Conservation (phyloP, 177 flowering plant genomes). For the Vitis hybrid region DNA sequence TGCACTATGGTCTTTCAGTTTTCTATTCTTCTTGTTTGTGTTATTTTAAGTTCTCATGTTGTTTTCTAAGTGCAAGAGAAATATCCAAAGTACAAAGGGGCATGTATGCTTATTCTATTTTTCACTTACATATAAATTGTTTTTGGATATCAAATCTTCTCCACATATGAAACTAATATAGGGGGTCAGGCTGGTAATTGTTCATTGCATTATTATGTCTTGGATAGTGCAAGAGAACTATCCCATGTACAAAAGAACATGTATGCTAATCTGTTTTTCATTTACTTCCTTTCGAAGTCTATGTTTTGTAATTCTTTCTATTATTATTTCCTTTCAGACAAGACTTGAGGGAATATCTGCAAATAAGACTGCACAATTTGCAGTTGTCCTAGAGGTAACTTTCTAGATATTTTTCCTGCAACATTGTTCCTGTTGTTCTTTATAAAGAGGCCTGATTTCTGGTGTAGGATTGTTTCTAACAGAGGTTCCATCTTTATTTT, state of each 20-base stretch:
- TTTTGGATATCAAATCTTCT: no score
- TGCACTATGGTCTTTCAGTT: no score
- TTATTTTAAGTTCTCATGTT: no score
- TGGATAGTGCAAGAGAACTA: background rate
- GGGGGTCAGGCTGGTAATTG: no score
- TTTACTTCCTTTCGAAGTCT: background rate
- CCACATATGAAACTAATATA: no score
- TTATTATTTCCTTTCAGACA: slow-evolving; percentile 42
- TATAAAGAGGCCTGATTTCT: background rate
- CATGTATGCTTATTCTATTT: no score
- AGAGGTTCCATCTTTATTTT: background rate
- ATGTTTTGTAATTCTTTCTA: background rate
- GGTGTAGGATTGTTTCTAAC: background rate
- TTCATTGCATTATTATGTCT: no score
- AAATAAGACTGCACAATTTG: slow-evolving; percentile 68
- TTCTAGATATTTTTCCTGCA: background rate
- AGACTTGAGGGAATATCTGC: slow-evolving; percentile 84
- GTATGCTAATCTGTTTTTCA: background rate
- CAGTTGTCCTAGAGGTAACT: slow-evolving; percentile 85
- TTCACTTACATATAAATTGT: no score
- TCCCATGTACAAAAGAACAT: background rate
- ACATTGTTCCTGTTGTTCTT: background rate
- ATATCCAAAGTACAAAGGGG: no score
- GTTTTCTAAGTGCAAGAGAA: no score
- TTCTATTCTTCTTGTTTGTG: no score